Evolutionary conservation across 805 yeast genomes (phyloP), one percentile per base, ranked within the genome.

Genomic region (Brettanomyces anomalus): DNA sequence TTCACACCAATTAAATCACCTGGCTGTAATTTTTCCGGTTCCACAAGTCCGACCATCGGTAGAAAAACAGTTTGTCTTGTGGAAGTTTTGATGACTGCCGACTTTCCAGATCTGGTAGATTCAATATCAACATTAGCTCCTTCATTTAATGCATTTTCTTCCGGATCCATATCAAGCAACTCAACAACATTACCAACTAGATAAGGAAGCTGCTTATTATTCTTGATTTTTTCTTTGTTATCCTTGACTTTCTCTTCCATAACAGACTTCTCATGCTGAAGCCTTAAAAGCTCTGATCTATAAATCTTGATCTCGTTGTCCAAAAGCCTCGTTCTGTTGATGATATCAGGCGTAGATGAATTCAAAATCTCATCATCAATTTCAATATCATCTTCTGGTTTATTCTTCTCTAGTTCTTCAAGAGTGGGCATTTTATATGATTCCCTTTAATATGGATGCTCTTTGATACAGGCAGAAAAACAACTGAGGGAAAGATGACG

Each of bases 11-110:
- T 94, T 54, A 93, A 71, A 60, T 93, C 98, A 53, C 94, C 94
- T n/a, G 99, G 99, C 64, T 85, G 90, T 53, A 93, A 73, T n/a
- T 73, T 76, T 37, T 78, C 81, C 1, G 96, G 89, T 54, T 89
- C 97, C 17, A 93, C 99, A 42, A 93, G 69, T 17, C 99, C 99
- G 45, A 93, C 85, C 65, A 93, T 76, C 31, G 99, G 99, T 59
- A 93, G 69, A 56, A 93, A 93, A 30, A 93, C 95, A 3, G 99
- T 93, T 60, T 93, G 99, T 58, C 99, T 79, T 8, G 98, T 93
- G 1, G 96, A 86, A 0, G 99, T 93, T 65, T 93, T 93, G 49
- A 93, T 85, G 32, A 93, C 98, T 1, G 99, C 99, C n/a, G 95
- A 87, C 65, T 90, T 88, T 5, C 98, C 97, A 36, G 77, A 77